phyloP scores from a whole-genome alignment of 2,329 filamentous ascomycete species.

The Paecilomyces fulvus region DNA sequence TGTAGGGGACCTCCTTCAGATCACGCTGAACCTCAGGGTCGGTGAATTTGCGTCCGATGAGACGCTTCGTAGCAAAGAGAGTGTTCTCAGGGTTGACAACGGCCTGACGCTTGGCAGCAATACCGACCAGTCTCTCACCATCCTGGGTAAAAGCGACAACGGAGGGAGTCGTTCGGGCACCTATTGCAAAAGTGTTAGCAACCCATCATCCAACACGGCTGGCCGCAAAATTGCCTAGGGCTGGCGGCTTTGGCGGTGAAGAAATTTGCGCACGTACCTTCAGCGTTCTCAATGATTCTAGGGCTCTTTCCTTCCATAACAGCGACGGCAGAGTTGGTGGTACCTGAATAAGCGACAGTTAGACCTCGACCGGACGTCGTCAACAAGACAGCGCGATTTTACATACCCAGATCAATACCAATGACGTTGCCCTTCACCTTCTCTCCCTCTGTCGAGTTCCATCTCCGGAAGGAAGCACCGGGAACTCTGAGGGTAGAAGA shows the following conservation, averaged over 20 bases:
- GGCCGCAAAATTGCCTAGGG: slow-evolving; percentile 4
- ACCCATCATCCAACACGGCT: not conserved
- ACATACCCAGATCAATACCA: slow-evolving; percentile 89
- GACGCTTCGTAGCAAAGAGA: slow-evolving; percentile 95
- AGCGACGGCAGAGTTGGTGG: slow-evolving; percentile 95
- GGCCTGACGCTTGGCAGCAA: slow-evolving; percentile 94
- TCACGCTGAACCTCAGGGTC: slow-evolving; percentile 92
- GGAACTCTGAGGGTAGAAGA: slow-evolving; percentile 62
- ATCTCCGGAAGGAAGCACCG: slow-evolving; percentile 59
- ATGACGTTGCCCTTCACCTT: slow-evolving; percentile 96
- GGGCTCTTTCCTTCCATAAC: slow-evolving; percentile 95
- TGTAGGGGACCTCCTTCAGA: slow-evolving; percentile 96
- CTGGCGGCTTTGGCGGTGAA: slow-evolving; percentile 4
- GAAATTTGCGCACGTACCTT: slow-evolving; percentile 55
- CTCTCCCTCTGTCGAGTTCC: slow-evolving; percentile 46
- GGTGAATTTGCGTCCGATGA: slow-evolving; percentile 95
- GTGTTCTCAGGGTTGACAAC: slow-evolving; percentile 99
- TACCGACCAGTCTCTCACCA: slow-evolving; percentile 92
- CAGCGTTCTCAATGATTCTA: slow-evolving; percentile 95
- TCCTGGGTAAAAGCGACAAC: slow-evolving; percentile 94
- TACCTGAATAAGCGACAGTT: slow-evolving; percentile 43
- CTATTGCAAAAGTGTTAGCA: slow-evolving; percentile 33
- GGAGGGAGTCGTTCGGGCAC: slow-evolving; percentile 84
- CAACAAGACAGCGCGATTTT: not conserved
- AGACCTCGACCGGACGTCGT: not conserved